Conservation (phyloP, 441 rosid genomes). For the Capsella rubella region DNA sequence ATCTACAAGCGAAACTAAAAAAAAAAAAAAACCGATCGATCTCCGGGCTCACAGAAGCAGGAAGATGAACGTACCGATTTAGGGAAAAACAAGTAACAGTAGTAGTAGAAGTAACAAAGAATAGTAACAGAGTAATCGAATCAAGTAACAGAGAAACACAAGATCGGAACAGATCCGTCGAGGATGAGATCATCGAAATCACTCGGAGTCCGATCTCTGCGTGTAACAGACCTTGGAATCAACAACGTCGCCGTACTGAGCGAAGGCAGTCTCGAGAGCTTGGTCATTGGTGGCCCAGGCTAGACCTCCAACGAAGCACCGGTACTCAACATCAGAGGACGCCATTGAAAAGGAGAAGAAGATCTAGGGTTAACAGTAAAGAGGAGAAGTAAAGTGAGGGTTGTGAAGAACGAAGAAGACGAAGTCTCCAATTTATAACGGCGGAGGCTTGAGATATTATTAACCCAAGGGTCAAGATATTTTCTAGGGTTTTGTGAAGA, state of each 20-base stretch:
- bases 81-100: slow-evolving; percentile 52
- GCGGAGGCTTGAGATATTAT: background rate
- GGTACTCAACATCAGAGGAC: slow-evolving; percentile 67
- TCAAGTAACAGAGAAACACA: slow-evolving; percentile 73
- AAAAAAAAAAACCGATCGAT: slow-evolving; percentile 55
- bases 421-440: slow-evolving; percentile 6
- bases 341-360: slow-evolving; percentile 48
- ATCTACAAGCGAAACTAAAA: background rate
- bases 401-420: background rate
- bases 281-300: slow-evolving; percentile 89
- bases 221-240: slow-evolving; percentile 97
- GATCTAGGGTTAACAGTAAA: background rate
- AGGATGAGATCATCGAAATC: slow-evolving; percentile 44
- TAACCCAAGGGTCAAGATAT: background rate
- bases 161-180: slow-evolving; percentile 54
- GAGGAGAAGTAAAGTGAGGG: background rate
- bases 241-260: slow-evolving; percentile 69
- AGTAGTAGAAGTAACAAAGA: slow-evolving; percentile 33
- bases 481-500: slow-evolving; percentile 18
- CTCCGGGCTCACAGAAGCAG: slow-evolving; percentile 74
- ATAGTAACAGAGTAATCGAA: slow-evolving; percentile 48
- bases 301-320: slow-evolving; percentile 95
- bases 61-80: slow-evolving; percentile 87
- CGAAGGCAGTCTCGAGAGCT: slow-evolving; percentile 65
- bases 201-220: slow-evolving; percentile 64